Evolutionary conservation across 1,284 basidiomycete genomes (phyloP), one percentile per base, ranked within the genome.

Genomic region (Vanrija pseudolonga): DNA sequence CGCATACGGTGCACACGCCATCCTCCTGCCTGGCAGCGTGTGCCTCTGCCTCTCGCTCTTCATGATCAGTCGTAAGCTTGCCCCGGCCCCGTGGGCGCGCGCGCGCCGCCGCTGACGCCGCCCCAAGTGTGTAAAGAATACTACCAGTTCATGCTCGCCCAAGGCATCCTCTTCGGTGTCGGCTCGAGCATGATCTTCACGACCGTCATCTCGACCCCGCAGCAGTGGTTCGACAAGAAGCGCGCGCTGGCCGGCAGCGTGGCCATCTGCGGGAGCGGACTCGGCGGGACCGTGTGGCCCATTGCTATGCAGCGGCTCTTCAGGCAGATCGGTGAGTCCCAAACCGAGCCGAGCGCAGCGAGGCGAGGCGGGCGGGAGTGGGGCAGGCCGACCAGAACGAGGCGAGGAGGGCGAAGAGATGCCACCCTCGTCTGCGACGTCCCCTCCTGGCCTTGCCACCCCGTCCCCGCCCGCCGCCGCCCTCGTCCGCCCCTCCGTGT

Each of bases 111-210:
- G 50, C 50, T 51, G 15, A 40, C 22, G 9, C 81, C 12, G 11
- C 32, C 4, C 24, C 5, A 81, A 0, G 67, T 85, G 67, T 84
- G 82, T 59, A 80, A 70, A 17, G 52, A 80, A 58, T 85, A 83
- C 63, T 85, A 83, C 81, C 83, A 85, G 18, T 38, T 59, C 45
- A 52, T 65, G 17, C 63, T 64, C 6, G 44, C 55, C 17, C 60
- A 59, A 45, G 65, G 54, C n/a, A 44, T 68, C 66, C 51, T 62
- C 17, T 47, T 62, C 32, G 62, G 56, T 9, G 50, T 64, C 48
- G 61, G 56, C 15, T 59, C 58, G 4, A 81, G 81, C 4, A 70
- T 80, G 2, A 73, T 82, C 17, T 83, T 80, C 59, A 78, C 78
- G 20, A 80, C 82, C 5, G 77, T 79, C 0, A 68, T 77, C 5